These are phyloP conservation scores for Lablab purpureus DNA, from an alignment of 306 rosid genomes.

Conservation along the genomic window DNA sequence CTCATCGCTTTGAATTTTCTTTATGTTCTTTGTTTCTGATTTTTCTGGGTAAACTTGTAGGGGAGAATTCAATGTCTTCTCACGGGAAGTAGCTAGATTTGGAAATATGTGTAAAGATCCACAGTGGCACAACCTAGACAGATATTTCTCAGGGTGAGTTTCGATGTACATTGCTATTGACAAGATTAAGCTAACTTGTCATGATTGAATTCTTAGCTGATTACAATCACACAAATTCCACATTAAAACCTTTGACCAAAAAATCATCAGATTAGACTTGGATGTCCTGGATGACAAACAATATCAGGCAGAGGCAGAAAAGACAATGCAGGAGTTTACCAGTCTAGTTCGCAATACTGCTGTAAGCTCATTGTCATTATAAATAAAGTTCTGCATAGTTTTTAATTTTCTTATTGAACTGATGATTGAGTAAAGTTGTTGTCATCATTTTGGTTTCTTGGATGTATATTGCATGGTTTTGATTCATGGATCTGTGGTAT, in stretches of 20 bases:
- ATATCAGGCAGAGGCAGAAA: slow-evolving; percentile 64
- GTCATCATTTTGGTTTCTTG: slow-evolving; percentile 40
- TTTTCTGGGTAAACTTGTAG: slow-evolving; percentile 51
- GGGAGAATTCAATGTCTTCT: slow-evolving; percentile 75
- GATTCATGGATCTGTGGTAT: slow-evolving; percentile 12
- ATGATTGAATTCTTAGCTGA: slow-evolving; percentile 40
- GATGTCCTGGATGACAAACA: slow-evolving; percentile 56
- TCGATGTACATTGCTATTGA: slow-evolving; percentile 24
- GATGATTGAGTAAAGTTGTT: slow-evolving; percentile 37
- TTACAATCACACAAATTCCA: slow-evolving; percentile 25
- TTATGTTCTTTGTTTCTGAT: slow-evolving; percentile 34
- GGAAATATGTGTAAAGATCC: slow-evolving; percentile 93
- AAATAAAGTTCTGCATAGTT: slow-evolving; percentile 19
- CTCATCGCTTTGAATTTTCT: slow-evolving; percentile 16
- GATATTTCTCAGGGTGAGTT: slow-evolving; percentile 74
- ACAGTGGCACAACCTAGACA: slow-evolving; percentile 84
- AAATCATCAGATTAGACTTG: slow-evolving; percentile 68
- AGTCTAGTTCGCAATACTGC: slow-evolving; percentile 73
- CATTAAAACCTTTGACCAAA: slow-evolving; percentile 3
- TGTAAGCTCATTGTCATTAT: slow-evolving; percentile 62
- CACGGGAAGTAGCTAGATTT: slow-evolving; percentile 84
- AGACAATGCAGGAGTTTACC: slow-evolving; percentile 75
- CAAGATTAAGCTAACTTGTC: slow-evolving; percentile 15
- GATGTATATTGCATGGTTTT: slow-evolving; percentile 36
- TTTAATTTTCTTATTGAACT: slow-evolving; percentile 30